Conservation (phyloP, 768 basidiomycete species). For the Pulveroboletus frians region DNA sequence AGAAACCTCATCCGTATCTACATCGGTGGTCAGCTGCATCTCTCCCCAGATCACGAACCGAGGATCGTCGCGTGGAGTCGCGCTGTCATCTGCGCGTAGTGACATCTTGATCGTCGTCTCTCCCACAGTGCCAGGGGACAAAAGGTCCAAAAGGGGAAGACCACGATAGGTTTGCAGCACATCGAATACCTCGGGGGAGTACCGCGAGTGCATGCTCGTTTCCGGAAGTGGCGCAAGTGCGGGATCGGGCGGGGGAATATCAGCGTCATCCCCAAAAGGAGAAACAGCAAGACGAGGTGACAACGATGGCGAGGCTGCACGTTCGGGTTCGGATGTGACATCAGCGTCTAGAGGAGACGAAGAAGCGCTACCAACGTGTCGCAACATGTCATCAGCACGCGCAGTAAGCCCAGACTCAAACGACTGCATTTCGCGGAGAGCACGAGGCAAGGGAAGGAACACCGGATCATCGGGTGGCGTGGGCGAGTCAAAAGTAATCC, state of each 20-base stretch:
- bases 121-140: slow-evolving; percentile 50
- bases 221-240: slow-evolving; percentile 39
- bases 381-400: slow-evolving; percentile 41
- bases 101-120: slow-evolving; percentile 73
- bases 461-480: slow-evolving; percentile 40
- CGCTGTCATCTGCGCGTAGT: slow-evolving; percentile 57
- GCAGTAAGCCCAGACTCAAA: slow-evolving; percentile 83
- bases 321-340: background rate
- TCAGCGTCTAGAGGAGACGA: slow-evolving; percentile 8
- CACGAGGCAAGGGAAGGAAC: slow-evolving; percentile 44
- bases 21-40: slow-evolving; percentile 29
- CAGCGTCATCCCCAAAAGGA: slow-evolving; percentile 27
- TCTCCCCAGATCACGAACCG: slow-evolving; percentile 91
- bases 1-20: slow-evolving; percentile 36
- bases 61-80: slow-evolving; percentile 80
- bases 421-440: slow-evolving; percentile 79
- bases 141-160: slow-evolving; percentile 64
- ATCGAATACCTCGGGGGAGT: slow-evolving; percentile 74
- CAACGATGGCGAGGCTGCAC: slow-evolving; percentile 7
- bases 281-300: slow-evolving; percentile 24
- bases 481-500: slow-evolving; percentile 59
- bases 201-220: slow-evolving; percentile 53
- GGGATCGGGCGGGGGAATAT: slow-evolving; percentile 25
- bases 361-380: slow-evolving; percentile 10
- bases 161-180: slow-evolving; percentile 77